Conservation (phyloP, 2,329 filamentous ascomycete species). For the Paecilomyces dactylethromorphus region DNA sequence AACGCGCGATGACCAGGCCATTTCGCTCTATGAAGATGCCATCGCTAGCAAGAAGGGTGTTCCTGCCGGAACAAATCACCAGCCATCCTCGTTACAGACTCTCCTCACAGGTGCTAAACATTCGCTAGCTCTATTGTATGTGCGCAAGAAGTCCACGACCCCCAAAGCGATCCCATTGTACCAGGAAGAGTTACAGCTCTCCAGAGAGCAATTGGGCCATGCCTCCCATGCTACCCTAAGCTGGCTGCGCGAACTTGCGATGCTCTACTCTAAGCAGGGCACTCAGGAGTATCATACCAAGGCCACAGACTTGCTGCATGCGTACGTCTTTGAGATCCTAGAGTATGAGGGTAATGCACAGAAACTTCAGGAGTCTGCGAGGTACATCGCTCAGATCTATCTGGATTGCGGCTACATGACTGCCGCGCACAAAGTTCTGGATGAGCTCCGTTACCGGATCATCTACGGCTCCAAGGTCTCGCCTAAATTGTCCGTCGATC, state of each 20-base stretch:
- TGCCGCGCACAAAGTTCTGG: constrained; percentile 36
- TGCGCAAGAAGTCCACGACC: constrained; percentile 32
- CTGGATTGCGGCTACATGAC: constrained; percentile 36
- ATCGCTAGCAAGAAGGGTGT: constrained; percentile 34
- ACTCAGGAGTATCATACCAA: constrained; percentile 33
- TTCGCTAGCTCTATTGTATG: constrained; percentile 44
- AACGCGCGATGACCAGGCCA: constrained; percentile 38
- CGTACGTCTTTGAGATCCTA: constrained; percentile 37
- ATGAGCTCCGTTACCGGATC: constrained; percentile 46
- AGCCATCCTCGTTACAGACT: constrained; percentile 13
- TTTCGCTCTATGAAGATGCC: constrained; percentile 42
- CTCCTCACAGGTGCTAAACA: constrained; percentile 43
- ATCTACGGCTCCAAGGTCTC: constrained; percentile 37
- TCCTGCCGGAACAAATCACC: constrained; percentile 23
- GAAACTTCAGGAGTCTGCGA: constrained; percentile 40
- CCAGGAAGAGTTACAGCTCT: constrained; percentile 38
- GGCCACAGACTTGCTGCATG: constrained; percentile 34
- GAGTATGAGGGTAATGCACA: constrained; percentile 35
- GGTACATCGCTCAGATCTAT: constrained; percentile 42
- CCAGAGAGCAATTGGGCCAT: constrained; percentile 39
- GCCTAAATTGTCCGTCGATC: constrained; percentile 21
- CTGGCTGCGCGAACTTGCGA: constrained; percentile 38
- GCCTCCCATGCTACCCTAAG: constrained; percentile 42
- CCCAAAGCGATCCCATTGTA: constrained; percentile 34
- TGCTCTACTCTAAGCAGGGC: constrained; percentile 34